phyloP scores from a whole-genome alignment of 1,139 yeast species.

The Pichia sp. region DNA sequence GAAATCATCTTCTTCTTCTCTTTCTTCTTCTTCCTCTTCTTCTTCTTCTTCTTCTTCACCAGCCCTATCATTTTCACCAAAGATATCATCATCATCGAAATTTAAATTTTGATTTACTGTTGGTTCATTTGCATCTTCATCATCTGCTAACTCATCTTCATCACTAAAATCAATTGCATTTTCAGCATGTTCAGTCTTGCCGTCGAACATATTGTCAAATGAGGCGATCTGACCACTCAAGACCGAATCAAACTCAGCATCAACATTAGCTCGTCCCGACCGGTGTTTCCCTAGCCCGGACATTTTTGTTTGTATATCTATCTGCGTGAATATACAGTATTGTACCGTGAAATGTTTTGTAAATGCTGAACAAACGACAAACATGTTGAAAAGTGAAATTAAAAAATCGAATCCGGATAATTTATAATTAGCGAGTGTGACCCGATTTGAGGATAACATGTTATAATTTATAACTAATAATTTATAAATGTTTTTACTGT shows the following conservation, averaged over 20 bases:
- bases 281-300: conserved; percentile 3
- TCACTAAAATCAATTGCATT: conserved; percentile 96
- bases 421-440: neutral
- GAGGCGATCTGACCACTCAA: conserved; percentile 29
- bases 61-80: too few relatives aligned
- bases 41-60: too few relatives aligned
- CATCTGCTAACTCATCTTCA: conserved; percentile 92
- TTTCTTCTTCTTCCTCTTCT: too few relatives aligned
- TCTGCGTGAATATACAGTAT: neutral
- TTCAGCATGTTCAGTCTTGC: conserved; percentile 63
- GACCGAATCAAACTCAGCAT: conserved; percentile 17
- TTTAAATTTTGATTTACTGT: conserved; percentile 14
- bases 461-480: too few relatives aligned
- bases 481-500: too few relatives aligned
- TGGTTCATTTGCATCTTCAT: conserved; percentile 33
- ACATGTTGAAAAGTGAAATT: neutral
- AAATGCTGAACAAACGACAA: neutral
- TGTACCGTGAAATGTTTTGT: neutral
- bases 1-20: conserved; percentile 32
- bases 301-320: neutral
- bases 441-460: too few relatives aligned
- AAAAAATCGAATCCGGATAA: neutral
- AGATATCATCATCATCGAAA: conserved; percentile 27
- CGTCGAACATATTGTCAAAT: conserved; percentile 28
- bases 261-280: neutral